Evolutionary conservation across 371 early-diverging fungal species (phyloP), one percentile per base, ranked within the genome.

Genomic region (Mortierella sp.): DNA sequence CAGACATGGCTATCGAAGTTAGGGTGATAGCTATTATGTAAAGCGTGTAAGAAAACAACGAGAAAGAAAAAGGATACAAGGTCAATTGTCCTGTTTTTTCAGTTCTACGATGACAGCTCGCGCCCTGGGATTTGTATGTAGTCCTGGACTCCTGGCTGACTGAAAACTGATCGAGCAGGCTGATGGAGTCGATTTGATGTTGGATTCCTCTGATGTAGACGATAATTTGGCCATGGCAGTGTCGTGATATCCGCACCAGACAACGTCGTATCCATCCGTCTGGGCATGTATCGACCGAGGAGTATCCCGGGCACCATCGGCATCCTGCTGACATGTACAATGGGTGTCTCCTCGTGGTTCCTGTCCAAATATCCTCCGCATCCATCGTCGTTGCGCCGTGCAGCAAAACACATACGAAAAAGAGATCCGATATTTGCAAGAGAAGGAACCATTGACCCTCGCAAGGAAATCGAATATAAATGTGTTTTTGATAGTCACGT

Each of bases 1-100:
- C 85, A 76, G 86, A 85, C 87, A 87, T 85, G 76, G 77, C 85
- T 86, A 75, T 80, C 80, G 76, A 68, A 65, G 66, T 80, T 80
- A 80, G 71, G 80, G 81, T 77, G 81, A 81, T 76, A 81, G 77
- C 81, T 77, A 65, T 14, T 2, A 48, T 14, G 2, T 29, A 48
- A 72, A 26, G 14, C 26, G 10, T 50, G 47, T 16, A 19, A 19
- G 31, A 47, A 22, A 31, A 26, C 47, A 39, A 41, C 14, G 43
- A 40, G 22, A 43, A 70, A 44, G n/a, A 22, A 8, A 40, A 10
- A 1, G 50, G 24, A 7, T 2, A 16, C 14, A 16, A 48, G 22
- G 65, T 47, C 37, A 65, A 19, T 22, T 58, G 0, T 58, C 1
- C 55, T 14, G 9, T 0, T 58, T 34, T 53, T 29, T 29, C 5